Conservation (phyloP, 169 alveolate genomes). For the Perkinsus olseni region DNA sequence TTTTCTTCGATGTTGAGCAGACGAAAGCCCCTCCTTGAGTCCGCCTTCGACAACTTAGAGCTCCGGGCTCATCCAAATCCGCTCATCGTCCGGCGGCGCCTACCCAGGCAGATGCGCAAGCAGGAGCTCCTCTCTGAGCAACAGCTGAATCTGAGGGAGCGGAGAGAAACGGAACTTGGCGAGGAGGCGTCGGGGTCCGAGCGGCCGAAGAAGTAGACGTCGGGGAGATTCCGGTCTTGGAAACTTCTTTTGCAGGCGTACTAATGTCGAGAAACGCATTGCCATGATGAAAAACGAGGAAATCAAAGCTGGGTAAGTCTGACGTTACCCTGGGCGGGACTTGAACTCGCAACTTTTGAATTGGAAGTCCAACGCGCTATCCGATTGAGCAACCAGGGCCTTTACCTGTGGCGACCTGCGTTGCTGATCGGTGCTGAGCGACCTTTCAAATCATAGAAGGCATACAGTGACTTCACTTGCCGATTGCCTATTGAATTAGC, state of each 20-base stretch:
- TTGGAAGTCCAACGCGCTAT: no score
- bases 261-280: background rate
- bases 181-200: background rate
- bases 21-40: background rate
- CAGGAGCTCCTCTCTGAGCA: background rate
- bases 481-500: no score
- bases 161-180: background rate
- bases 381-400: no score
- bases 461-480: no score
- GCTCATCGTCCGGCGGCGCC: background rate
- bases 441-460: no score
- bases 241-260: background rate
- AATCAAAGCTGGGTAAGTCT: background rate
- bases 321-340: background rate
- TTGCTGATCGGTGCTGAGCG: no score
- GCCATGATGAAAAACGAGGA: background rate
- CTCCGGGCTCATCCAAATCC: background rate
- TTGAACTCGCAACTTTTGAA: no score
- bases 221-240: background rate
- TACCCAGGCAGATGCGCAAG: background rate
- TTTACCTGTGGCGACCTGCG: no score
- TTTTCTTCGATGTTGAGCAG: no score
- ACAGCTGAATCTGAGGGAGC: background rate
- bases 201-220: background rate
- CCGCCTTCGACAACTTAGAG: background rate